A percentile compares a stretch with the other conserved stretches of the same genome.
These are phyloP conservation scores for Trichoderma pleuroti DNA, from an alignment of 2,329 filamentous ascomycete genomes.

Conservation along the genomic window DNA sequence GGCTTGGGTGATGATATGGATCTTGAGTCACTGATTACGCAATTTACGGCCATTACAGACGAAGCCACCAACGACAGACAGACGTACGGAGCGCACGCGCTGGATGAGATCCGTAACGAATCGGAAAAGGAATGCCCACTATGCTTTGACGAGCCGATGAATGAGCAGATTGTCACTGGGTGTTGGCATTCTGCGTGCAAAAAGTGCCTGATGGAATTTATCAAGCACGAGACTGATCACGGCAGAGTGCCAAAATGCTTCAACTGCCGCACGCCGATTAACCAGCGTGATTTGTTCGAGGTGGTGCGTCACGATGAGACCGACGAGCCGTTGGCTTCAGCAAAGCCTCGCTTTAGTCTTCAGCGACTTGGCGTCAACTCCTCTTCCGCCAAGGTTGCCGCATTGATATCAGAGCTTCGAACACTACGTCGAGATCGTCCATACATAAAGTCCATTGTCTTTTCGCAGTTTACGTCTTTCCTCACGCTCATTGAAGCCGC, in stretches of 20 bases:
- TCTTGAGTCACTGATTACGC: constrained; percentile 75
- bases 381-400: constrained; percentile 85
- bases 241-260: constrained; percentile 78
- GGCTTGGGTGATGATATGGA: constrained; percentile 96
- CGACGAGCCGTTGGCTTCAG: constrained; percentile 41
- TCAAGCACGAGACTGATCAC: constrained; percentile 78
- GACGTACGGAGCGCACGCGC: constrained; percentile 75
- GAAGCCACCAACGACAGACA: constrained; percentile 58
- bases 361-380: constrained; percentile 59
- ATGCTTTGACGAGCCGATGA: constrained; percentile 93
- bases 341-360: constrained; percentile 53
- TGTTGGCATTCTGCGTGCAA: constrained; percentile 99
- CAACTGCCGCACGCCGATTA: constrained; percentile 82
- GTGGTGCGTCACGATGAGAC: constrained; percentile 74
- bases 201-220: constrained; percentile 84
- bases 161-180: constrained; percentile 87
- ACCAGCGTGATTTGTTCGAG: constrained; percentile 82
- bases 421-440: constrained; percentile 62
- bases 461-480: constrained; percentile 97
- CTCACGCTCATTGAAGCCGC: constrained; percentile 85
- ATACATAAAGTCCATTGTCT: constrained; percentile 81
- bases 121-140: constrained; percentile 87
- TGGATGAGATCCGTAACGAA: constrained; percentile 89
- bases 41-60: constrained; percentile 70
- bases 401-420: constrained; percentile 72